Evolutionary conservation across 257 asterid species (phyloP), one percentile per base, ranked within the genome.

Genomic region (Ligustrum vulgare): DNA sequence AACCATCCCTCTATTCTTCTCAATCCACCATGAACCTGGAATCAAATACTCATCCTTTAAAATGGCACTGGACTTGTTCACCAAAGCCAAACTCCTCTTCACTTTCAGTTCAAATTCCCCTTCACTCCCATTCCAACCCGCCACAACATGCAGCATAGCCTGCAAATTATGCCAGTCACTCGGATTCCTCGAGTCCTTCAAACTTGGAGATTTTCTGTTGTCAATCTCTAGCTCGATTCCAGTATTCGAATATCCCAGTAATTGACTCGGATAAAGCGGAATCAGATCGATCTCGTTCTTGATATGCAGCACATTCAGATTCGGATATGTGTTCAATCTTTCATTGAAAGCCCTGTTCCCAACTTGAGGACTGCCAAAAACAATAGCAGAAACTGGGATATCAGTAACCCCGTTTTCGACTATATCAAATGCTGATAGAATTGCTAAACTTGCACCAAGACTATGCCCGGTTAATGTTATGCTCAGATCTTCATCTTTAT

Each of bases 11-110:
- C 77, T 91, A 33, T 94, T 94, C 92, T 89, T 94, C 89, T 94
- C 98, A 49, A 89, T 34, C 97, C 98, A 94, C 98, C 97, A 94
- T 1, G 94, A 87, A 7, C 87, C 92, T 0, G 97, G 98, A 80
- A 90, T 78, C 89, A 94, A 43, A 63, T 75, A 86, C 79, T 94
- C 97, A 7, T 90, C 96, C 15, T 88, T 92, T 87, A 94, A 72
- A 78, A 87, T 78, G 10, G 69, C 89, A 37, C 91, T 74, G 4
- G 96, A 92, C 68, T 94, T 94, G 25, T 94, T 92, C 76, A 92
- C 98, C 83, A 94, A 64, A 16, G 94, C 90, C 82, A 92, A 13
- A 72, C 93, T 89, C 80, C 97, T 86, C 71, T 87, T 83, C 36
- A 90, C 91, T 85, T 80, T 89, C 90, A 88, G 5, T 33, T 88